Evolutionary conservation across 2,329 filamentous ascomycete genomes (phyloP), one percentile per base, ranked within the genome.

Genomic region (Aspergillus sergii): DNA sequence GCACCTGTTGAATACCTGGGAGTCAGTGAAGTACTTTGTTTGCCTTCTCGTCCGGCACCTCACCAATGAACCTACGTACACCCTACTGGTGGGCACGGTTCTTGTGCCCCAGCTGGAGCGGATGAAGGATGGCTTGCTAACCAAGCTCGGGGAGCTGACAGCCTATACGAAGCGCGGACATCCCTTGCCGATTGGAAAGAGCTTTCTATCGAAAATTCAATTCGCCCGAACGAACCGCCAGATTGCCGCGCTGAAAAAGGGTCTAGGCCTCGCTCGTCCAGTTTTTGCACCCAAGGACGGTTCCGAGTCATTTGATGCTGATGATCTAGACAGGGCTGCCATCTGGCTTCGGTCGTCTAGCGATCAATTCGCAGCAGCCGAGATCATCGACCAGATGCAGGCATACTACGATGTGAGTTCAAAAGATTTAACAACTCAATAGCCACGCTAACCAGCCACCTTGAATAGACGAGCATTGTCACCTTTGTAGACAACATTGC

Each of bases 401-500:
- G 74, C 67, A 1, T 71, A 72, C 21, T 75, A 72, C 46, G 65
- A 70, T 10, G 69, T 71, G 19, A 68, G 68, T 58, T 26, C 34
- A 32, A 21, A 45, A 2, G 43, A 32, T 9, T 9, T 23, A 34
- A 32, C 10, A 3, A 14, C 19, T 9, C 2, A 6, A 21, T 12
- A 8, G 2, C 51, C 6, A 19, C 26, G n/a, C 34, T 55, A 46
- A 56, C 10, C 30, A 46, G 23, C 8, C 34, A 46, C 8, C 8
- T 30, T 14, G 28, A 3, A 1, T 50, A 69, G 69, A 69, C 64
- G 69, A 78, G 80, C 1, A 72, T 80, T 3, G 68, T 79, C 14
- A 81, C 78, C 0, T 84, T 85, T 55, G 74, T 81, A 3, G 80
- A 86, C 4, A 84, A 84, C 23, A 72, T 85, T 11, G 75, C 80